phyloP scores from a whole-genome alignment of 192 early-diverging fungal species.

The Piromyces sp. region DNA sequence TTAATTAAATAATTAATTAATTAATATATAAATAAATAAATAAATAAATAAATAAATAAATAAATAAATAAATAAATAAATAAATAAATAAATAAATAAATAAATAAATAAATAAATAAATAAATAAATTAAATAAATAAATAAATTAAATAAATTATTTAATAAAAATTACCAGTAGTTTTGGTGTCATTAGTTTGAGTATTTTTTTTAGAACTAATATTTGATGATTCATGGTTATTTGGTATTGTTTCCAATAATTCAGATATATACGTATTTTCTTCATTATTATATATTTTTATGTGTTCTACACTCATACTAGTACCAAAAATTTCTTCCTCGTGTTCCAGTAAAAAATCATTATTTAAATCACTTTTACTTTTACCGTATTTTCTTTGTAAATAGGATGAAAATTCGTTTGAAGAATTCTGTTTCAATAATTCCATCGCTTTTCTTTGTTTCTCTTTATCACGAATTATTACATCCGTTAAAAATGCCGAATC shows the following conservation, averaged over 20 bases:
- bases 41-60: too few species aligned
- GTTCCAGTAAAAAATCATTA: not conserved
- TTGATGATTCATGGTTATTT: not conserved
- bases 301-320: not conserved
- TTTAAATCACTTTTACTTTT: not conserved
- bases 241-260: not conserved
- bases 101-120: too few species aligned
- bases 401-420: not conserved
- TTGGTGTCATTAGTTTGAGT: too few species aligned
- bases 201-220: not conserved
- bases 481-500: not conserved
- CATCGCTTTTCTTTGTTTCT: not conserved
- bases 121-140: too few species aligned
- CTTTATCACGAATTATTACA: not conserved
- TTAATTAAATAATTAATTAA: too few species aligned
- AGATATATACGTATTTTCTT: not conserved
- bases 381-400: not conserved
- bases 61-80: too few species aligned
- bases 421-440: not conserved
- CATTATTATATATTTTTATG: not conserved
- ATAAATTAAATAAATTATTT: too few species aligned
- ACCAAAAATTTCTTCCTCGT: not conserved
- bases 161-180: too few species aligned
- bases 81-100: too few species aligned
- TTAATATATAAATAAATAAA: too few species aligned